Conservation (phyloP, 345 rosid species). For the Eucalyptus globulus region DNA sequence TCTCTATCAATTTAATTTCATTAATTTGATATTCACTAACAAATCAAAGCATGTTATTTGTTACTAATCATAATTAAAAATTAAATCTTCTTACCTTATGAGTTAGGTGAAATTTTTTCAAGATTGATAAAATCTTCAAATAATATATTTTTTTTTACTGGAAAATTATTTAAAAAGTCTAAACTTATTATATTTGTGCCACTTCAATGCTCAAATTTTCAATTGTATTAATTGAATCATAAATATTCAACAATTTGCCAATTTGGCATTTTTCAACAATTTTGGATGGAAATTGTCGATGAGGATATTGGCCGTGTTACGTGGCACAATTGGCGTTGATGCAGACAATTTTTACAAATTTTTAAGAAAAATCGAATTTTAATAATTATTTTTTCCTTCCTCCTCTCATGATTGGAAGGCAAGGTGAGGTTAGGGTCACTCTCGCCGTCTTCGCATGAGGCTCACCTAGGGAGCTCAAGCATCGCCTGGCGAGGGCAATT, state of each 20-base stretch:
- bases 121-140: background rate
- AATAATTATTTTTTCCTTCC: background rate
- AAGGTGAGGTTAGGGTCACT: background rate
- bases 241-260: too few relatives aligned
- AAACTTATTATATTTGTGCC: background rate
- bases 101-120: background rate
- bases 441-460: accelerated
- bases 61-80: background rate
- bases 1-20: background rate
- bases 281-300: accelerated
- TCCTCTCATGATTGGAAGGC: background rate
- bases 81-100: background rate
- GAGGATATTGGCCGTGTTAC: accelerated
- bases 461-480: background rate
- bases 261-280: too few relatives aligned
- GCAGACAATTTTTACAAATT: accelerated
- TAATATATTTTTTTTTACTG: background rate
- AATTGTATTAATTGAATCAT: accelerated
- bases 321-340: accelerated
- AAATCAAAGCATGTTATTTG: background rate
- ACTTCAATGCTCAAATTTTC: accelerated
- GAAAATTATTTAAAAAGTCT: too few relatives aligned
- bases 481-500: accelerated
- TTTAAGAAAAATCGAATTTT: too few relatives aligned
- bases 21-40: background rate